These are phyloP conservation scores for Comarum palustre DNA, from an alignment of 306 rosid species.

Conservation along the genomic window DNA sequence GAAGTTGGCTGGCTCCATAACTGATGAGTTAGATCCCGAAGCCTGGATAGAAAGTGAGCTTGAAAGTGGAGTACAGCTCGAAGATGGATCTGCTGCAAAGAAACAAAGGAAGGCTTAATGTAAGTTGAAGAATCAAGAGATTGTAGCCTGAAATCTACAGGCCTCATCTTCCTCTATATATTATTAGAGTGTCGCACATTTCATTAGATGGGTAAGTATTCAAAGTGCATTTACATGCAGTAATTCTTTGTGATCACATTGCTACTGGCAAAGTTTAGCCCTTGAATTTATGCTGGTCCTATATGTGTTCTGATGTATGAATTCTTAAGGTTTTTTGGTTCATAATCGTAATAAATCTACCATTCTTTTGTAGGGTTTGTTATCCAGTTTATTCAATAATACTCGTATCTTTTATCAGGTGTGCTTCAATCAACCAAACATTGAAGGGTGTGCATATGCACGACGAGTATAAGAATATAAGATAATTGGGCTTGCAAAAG, in stretches of 20 bases:
- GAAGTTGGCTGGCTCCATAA: slow-evolving; percentile 15
- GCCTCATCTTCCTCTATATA: slow-evolving; percentile 16
- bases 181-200: slow-evolving; percentile 6
- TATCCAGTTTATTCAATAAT: neutral
- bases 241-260: neutral
- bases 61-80: slow-evolving; percentile 41
- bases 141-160: neutral
- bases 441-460: too few species aligned
- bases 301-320: neutral
- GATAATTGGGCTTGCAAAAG: neutral
- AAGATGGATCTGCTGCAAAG: slow-evolving; percentile 19
- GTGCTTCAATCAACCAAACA: neutral
- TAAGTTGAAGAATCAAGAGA: slow-evolving; percentile 2
- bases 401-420: neutral
- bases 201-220: neutral
- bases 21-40: slow-evolving; percentile 33
- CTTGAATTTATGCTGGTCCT: neutral
- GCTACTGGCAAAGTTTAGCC: neutral
- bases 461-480: too few species aligned
- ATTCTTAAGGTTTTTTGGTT: neutral
- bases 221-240: neutral
- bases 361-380: neutral
- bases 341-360: neutral
- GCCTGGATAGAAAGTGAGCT: slow-evolving; percentile 52
- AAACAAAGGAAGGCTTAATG: slow-evolving; percentile 29